Conservation (phyloP, 805 yeast species). For the Jamesozyma jinghongensis region DNA sequence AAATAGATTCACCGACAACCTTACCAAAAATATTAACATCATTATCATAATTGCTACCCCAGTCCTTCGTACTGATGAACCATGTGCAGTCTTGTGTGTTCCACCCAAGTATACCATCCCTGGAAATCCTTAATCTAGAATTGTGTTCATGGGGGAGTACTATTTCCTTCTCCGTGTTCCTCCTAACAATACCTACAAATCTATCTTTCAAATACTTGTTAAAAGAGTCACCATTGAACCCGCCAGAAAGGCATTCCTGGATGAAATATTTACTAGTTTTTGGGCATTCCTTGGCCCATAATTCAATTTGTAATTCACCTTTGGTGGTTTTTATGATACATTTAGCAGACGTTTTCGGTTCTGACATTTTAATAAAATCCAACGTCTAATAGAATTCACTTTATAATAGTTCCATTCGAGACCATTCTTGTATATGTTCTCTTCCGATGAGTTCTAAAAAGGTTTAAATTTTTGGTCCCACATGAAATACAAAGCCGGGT, state of each 20-base stretch:
- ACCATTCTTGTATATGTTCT: too few species aligned
- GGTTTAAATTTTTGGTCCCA: too few species aligned
- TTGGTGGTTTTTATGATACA: slow-evolving; percentile 48
- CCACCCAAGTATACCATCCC: slow-evolving; percentile 49
- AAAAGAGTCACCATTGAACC: slow-evolving; percentile 36
- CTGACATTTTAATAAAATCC: slow-evolving; percentile 17
- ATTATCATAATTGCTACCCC: slow-evolving; percentile 37
- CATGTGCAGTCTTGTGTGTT: slow-evolving; percentile 30
- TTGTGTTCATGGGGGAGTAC: slow-evolving; percentile 35
- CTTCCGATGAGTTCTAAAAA: too few species aligned
- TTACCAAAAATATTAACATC: slow-evolving; percentile 47
- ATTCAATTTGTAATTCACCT: slow-evolving; percentile 50
- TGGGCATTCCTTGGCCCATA: slow-evolving; percentile 66
- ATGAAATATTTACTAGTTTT: slow-evolving; percentile 39
- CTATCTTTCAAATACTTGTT: neutral
- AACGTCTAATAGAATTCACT: too few species aligned
- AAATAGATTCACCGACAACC: slow-evolving; percentile 47
- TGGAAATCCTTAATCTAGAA: slow-evolving; percentile 40
- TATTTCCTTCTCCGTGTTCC: neutral
- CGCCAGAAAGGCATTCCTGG: slow-evolving; percentile 37
- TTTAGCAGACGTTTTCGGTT: slow-evolving; percentile 52
- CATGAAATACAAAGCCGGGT: too few species aligned
- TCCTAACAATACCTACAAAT: neutral
- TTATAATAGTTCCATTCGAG: too few species aligned
- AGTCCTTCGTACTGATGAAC: slow-evolving; percentile 43